Conservation (phyloP, 2,329 filamentous ascomycete genomes). For the Huntiella bhutanensis region DNA sequence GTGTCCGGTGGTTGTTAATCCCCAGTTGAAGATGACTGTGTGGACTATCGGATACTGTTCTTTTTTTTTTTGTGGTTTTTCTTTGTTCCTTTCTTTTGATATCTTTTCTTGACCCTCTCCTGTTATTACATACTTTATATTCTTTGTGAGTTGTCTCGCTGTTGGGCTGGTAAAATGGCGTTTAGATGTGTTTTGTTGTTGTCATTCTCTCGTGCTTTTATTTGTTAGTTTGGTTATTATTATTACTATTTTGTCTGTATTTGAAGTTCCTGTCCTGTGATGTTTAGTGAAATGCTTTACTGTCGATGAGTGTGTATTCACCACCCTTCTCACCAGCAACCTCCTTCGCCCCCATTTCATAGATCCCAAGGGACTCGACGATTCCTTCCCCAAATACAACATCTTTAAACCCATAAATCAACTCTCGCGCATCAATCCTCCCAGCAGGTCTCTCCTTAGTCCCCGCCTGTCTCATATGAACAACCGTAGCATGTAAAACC, state of each 20-base stretch:
- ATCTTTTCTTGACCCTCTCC: constrained; percentile 11
- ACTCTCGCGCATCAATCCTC: constrained; percentile 27
- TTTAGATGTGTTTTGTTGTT: not conserved
- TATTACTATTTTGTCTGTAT: not conserved
- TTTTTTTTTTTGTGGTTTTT: not conserved
- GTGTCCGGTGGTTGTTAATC: not conserved
- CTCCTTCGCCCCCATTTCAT: constrained; percentile 70
- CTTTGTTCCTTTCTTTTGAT: not conserved
- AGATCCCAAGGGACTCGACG: constrained; percentile 41
- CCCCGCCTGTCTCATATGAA: constrained; percentile 66
- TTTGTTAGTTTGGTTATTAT: not conserved
- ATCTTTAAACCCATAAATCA: constrained; percentile 41
- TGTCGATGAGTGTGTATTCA: constrained; percentile 20
- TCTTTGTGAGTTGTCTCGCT: not conserved
- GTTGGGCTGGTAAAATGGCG: not conserved
- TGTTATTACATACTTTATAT: constrained; percentile 11
- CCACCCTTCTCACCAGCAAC: constrained; percentile 32
- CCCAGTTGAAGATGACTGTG: not conserved
- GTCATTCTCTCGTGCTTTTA: not conserved
- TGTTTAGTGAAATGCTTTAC: not conserved
- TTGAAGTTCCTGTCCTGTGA: not conserved
- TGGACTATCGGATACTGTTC: not conserved
- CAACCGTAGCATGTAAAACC: constrained; percentile 63
- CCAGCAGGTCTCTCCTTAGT: constrained; percentile 13
- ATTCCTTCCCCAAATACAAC: constrained; percentile 28